phyloP scores from a whole-genome alignment of 2,329 filamentous ascomycete species.

The Massarina eburnea region DNA sequence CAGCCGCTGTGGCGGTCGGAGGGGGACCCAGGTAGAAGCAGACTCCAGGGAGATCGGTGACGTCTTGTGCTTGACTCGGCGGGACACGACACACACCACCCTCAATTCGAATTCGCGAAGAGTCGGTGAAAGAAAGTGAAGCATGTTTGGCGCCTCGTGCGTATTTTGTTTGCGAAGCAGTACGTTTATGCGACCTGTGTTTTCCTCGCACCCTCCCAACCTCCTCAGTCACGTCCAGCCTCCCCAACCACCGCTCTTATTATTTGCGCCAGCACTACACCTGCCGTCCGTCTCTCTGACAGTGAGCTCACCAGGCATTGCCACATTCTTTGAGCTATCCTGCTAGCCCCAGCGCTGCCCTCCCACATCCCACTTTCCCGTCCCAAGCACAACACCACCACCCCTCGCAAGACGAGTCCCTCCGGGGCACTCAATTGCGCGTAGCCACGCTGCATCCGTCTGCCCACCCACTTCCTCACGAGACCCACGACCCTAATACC shows the following conservation, averaged over 20 bases:
- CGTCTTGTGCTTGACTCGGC: conserved; percentile 7
- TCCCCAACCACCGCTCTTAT: conserved; percentile 13
- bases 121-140: conserved; percentile 11
- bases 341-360: conserved; percentile 16
- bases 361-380: conserved; percentile 1
- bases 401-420: conserved; percentile 4
- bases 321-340: conserved; percentile 18
- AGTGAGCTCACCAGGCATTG: conserved; percentile 15
- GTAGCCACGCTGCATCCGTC: conserved; percentile 10
- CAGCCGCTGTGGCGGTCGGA: conserved; percentile 11
- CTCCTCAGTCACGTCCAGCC: conserved; percentile 20
- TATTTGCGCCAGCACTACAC: conserved; percentile 7
- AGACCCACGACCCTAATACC: conserved; percentile 42
- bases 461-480: conserved; percentile 32
- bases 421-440: conserved; percentile 10
- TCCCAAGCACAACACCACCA: conserved; percentile 3
- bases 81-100: conserved; percentile 6
- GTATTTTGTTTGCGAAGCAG: conserved; percentile 15
- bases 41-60: conserved; percentile 8
- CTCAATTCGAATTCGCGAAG: conserved; percentile 9
- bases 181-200: conserved; percentile 3
- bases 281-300: conserved; percentile 17
- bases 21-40: neutral
- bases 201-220: conserved; percentile 14
- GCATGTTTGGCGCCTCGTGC: conserved; percentile 18